Evolutionary conservation across 306 rosid species (phyloP), one percentile per base, ranked within the genome.

Genomic region (Astragalus glycyphyllos): DNA sequence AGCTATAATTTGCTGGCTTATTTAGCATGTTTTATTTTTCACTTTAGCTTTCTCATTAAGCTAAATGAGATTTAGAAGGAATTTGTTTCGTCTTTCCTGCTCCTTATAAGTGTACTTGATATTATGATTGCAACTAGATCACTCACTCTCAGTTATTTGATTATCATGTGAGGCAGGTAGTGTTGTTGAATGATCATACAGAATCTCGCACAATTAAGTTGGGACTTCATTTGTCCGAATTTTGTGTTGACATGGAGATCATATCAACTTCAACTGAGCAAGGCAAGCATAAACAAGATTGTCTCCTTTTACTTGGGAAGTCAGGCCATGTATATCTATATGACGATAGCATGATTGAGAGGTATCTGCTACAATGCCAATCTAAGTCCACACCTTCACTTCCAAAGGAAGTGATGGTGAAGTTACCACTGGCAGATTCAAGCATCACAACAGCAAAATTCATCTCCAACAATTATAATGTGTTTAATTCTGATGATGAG

Each of bases 201-300:
- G 98, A 94, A 77, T 80, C 90, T 57, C 98, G 97, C 66, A 87
- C 83, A 35, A 77, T 84, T 53, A 94, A 90, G 86, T 45, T 90
- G 69, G 96, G 94, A 46, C 92, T 94, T 76, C 86, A 80, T 77
- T 58, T 84, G 78, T 77, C 89, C 6, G 98, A 94, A 86, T 69
- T 88, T 40, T 87, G 97, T 57, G 51, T 77, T 37, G 89, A 80
- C 73, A 88, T 94, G 96, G 97, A 87, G 76, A 77, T 89, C 63
- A 53, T 90, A 65, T 85, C 92, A 79, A 78, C 83, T 64, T 79
- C 84, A 17, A 78, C 74, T 56, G 98, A 93, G 65, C 92, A 85
- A 71, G 82, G 78, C 90, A 93, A 88, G 81, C 81, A 84, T 42
- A 87, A 81, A 78, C 92, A 89, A 67, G 90, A 85, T 40, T 75